These are phyloP conservation scores for Aureobasidium musti DNA, from an alignment of 2,329 filamentous ascomycete genomes.

Conservation along the genomic window DNA sequence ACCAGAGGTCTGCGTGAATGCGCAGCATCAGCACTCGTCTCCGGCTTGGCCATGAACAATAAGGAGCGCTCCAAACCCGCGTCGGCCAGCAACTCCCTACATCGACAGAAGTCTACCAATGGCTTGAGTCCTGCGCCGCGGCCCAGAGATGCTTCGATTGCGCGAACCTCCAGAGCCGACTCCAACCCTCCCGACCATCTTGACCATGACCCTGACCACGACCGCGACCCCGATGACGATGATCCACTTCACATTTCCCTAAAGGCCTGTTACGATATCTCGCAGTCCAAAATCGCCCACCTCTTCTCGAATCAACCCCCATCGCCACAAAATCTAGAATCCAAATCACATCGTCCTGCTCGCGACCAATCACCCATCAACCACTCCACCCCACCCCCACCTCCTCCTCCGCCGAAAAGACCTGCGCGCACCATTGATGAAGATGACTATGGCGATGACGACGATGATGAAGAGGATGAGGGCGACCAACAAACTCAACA, in stretches of 20 bases:
- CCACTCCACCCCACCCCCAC: slow-evolving; percentile 17
- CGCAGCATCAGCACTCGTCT: slow-evolving; percentile 23
- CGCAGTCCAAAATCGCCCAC: slow-evolving; percentile 72
- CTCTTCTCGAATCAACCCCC: slow-evolving; percentile 62
- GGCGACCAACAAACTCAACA: slow-evolving; percentile 39
- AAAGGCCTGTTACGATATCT: slow-evolving; percentile 72
- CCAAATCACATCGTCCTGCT: neutral
- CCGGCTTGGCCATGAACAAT: slow-evolving; percentile 29
- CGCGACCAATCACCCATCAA: slow-evolving; percentile 1
- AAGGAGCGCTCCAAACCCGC: slow-evolving; percentile 28
- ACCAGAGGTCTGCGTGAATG: slow-evolving; percentile 25
- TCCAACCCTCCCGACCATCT: slow-evolving; percentile 25
- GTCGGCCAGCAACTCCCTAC: slow-evolving; percentile 24
- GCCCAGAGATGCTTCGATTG: slow-evolving; percentile 48
- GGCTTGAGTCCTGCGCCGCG: slow-evolving; percentile 33
- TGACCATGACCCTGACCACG: slow-evolving; percentile 26
- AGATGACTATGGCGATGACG: slow-evolving; percentile 80
- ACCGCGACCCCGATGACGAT: slow-evolving; percentile 43
- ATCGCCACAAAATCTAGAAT: neutral
- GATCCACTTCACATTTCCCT: slow-evolving; percentile 61
- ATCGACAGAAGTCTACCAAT: slow-evolving; percentile 17
- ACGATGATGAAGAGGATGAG: slow-evolving; percentile 46
- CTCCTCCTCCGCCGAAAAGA: slow-evolving; percentile 65
- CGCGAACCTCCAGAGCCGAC: slow-evolving; percentile 39
- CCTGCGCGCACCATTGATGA: slow-evolving; percentile 72